A percentile compares a stretch with the other conserved stretches of the same genome.
phyloP scores from a whole-genome alignment of 225 moss, liverwort and hornwort genomes.

The Polytrichum commune region DNA sequence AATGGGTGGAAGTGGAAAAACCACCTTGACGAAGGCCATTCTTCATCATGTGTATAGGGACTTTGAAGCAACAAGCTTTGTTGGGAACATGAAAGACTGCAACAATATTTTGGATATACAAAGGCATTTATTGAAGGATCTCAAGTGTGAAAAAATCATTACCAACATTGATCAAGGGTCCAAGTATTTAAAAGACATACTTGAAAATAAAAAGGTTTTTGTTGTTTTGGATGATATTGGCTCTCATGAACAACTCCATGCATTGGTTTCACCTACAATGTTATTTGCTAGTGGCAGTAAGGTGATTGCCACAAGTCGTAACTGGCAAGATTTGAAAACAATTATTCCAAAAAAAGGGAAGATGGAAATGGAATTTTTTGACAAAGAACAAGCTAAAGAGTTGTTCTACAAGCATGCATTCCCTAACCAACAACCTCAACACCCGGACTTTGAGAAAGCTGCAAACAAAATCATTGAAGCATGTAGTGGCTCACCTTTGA shows the following conservation, averaged over 20 bases:
- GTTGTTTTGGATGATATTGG: conserved; percentile 13
- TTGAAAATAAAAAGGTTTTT: neutral
- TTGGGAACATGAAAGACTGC: conserved; percentile 2
- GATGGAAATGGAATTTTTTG: neutral
- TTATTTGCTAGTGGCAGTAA: neutral
- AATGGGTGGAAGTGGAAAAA: conserved; percentile 8
- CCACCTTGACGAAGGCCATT: neutral
- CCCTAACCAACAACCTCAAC: too few species aligned
- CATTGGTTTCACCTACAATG: neutral
- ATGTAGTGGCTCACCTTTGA: conserved; percentile 4
- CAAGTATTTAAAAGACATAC: neutral
- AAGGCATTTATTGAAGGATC: neutral
- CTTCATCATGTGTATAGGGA: neutral
- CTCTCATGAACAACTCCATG: neutral
- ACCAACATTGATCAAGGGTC: neutral
- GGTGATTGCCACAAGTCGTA: neutral
- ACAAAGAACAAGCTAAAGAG: neutral
- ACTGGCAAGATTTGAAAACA: neutral
- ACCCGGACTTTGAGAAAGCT: neutral
- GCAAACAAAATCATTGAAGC: neutral
- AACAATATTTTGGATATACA: neutral
- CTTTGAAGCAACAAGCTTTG: neutral
- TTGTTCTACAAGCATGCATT: conserved; percentile 4
- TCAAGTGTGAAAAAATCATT: neutral
- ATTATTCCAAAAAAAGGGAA: neutral